A percentile compares a stretch with the other conserved stretches of the same genome.
Evolutionary conservation across 306 rosid genomes (phyloP).

Genomic region (Pyrus bretschneideri): DNA sequence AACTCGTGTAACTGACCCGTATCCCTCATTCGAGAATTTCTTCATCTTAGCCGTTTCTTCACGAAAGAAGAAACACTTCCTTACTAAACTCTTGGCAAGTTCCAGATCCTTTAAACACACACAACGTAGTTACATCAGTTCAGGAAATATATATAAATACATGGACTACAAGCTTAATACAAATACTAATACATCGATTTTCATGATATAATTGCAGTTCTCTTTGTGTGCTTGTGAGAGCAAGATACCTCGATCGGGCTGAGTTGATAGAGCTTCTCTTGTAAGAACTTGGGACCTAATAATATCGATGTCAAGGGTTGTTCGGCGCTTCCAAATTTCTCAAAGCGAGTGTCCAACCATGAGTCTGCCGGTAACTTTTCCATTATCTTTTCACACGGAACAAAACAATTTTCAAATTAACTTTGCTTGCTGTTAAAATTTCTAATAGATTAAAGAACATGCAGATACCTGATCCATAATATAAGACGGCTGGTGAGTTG

Average conservation of each 20-base stretch:
- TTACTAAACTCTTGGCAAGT: conserved; percentile 28
- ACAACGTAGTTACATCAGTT: neutral
- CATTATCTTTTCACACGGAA: conserved; percentile 7
- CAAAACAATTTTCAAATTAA: neutral
- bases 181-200: too few relatives aligned
- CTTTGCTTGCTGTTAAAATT: neutral
- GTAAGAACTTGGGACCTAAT: conserved; percentile 30
- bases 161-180: neutral
- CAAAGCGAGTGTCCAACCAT: conserved; percentile 37
- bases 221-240: neutral
- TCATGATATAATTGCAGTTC: neutral
- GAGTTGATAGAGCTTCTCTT: conserved; percentile 40
- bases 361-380: conserved; percentile 12
- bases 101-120: conserved; percentile 38
- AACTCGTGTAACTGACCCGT: conserved; percentile 33
- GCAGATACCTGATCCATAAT: conserved; percentile 42
- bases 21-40: conserved; percentile 29
- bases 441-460: neutral
- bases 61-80: conserved; percentile 29
- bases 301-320: conserved; percentile 19
- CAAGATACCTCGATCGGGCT: conserved; percentile 43
- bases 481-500: conserved; percentile 37
- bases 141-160: neutral
- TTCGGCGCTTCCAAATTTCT: conserved; percentile 13
- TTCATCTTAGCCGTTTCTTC: conserved; percentile 29